Percentiles rank a stretch among this genome's conserved stretches.
Evolutionary conservation across 352 stramenopile genomes (phyloP).

Genomic region (Phytophthora pistaciae): DNA sequence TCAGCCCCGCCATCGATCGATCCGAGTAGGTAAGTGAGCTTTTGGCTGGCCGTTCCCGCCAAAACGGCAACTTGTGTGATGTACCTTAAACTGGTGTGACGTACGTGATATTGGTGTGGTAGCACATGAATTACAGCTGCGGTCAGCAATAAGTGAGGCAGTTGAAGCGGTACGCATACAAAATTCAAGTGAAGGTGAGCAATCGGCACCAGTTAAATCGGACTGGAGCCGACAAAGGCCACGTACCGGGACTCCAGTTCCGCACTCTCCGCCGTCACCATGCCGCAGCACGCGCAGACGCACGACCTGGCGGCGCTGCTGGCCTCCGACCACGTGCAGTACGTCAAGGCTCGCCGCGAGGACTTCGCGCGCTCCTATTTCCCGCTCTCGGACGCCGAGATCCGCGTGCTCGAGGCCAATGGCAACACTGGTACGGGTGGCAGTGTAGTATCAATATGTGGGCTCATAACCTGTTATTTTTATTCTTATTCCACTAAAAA

Average conservation of each 20-base stretch:
- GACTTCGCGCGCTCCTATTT: conserved; percentile 34
- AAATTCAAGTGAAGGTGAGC: background rate
- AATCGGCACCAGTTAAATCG: conserved; percentile 3
- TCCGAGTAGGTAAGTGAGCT: no score
- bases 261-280: conserved; percentile 3
- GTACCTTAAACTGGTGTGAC: conserved; percentile 3
- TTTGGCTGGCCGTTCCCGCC: conserved; percentile 15
- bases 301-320: conserved; percentile 30
- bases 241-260: background rate
- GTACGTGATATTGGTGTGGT: background rate
- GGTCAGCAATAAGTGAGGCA: conserved; percentile 4
- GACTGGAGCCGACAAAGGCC: background rate
- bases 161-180: background rate
- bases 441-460: background rate
- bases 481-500: background rate
- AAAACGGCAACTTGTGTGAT: conserved; percentile 24
- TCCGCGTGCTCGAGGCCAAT: conserved; percentile 58
- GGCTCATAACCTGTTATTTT: background rate
- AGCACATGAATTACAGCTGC: conserved; percentile 3
- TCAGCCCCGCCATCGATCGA: conserved; percentile 37
- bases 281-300: conserved; percentile 3
- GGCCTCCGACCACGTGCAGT: conserved; percentile 39
- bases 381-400: conserved; percentile 56
- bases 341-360: conserved; percentile 28
- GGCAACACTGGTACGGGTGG: conserved; percentile 65